Conservation (phyloP, 2,329 filamentous ascomycete species). For the Ophiognomonia clavigignenti-juglandacearum region DNA sequence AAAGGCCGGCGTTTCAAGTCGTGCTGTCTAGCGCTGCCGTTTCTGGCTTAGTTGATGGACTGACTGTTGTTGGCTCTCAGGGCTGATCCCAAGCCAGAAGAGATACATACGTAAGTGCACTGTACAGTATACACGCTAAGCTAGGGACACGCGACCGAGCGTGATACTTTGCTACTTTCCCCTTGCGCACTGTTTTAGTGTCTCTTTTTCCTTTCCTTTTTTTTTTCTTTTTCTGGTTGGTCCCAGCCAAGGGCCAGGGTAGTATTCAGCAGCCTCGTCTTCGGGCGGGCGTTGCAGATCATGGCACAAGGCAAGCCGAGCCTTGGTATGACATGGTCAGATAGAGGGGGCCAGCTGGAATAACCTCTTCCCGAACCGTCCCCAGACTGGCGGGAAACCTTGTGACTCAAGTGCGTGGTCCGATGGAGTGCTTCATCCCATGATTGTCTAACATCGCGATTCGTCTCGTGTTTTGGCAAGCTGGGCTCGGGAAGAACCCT, state of each 20-base stretch:
- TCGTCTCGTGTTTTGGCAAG: constrained; percentile 1
- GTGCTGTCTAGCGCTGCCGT: neutral
- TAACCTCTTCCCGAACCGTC: constrained; percentile 1
- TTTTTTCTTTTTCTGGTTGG: too few relatives aligned
- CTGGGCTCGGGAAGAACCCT: too few relatives aligned
- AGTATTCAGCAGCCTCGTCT: neutral
- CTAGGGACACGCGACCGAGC: too few relatives aligned
- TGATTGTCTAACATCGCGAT: neutral
- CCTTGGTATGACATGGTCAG: neutral
- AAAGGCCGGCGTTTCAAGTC: constrained; percentile 2
- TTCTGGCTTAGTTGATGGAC: neutral
- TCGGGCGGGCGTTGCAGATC: neutral
- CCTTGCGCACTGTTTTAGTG: too few relatives aligned
- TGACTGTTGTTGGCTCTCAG: neutral
- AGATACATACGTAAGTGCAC: neutral
- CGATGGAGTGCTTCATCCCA: neutral
- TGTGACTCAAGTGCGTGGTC: neutral
- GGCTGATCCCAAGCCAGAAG: constrained; percentile 2
- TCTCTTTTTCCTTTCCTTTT: too few relatives aligned
- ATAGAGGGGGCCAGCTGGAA: neutral
- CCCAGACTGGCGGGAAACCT: neutral
- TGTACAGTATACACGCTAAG: neutral
- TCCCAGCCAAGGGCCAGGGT: neutral
- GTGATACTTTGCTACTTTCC: too few relatives aligned
- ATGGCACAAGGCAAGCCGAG: constrained; percentile 5